These are phyloP conservation scores for Botryosphaeria dothidea DNA, from an alignment of 2,329 filamentous ascomycete genomes.

Conservation along the genomic window DNA sequence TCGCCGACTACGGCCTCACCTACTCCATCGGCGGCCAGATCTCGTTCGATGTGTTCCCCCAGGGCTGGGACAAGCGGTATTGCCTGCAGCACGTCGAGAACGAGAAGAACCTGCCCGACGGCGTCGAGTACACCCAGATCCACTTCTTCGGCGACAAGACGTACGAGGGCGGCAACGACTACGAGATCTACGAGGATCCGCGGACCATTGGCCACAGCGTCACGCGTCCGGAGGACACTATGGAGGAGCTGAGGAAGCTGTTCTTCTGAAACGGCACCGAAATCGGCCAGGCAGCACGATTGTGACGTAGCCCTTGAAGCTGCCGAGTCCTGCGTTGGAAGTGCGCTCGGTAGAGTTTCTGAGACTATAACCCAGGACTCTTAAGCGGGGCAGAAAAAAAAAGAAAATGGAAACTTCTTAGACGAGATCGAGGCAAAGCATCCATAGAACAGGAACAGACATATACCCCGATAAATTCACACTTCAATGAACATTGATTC, in stretches of 20 bases:
- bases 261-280: slow-evolving; percentile 50
- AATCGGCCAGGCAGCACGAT: not conserved
- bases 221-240: slow-evolving; percentile 77
- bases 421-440: not conserved
- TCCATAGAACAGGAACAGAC: not conserved
- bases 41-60: slow-evolving; percentile 96
- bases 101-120: slow-evolving; percentile 66
- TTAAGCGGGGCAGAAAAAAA: no score
- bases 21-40: slow-evolving; percentile 97
- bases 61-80: slow-evolving; percentile 98
- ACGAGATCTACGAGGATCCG: slow-evolving; percentile 83
- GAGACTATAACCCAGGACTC: no score
- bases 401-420: no score
- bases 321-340: no score
- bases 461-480: not conserved
- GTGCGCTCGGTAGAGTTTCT: no score
- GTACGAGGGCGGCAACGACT: slow-evolving; percentile 87
- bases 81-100: slow-evolving; percentile 84
- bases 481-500: not conserved
- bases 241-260: slow-evolving; percentile 74
- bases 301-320: no score
- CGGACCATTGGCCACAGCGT: slow-evolving; percentile 86
- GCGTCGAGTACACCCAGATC: slow-evolving; percentile 78
- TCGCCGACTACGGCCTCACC: slow-evolving; percentile 82
- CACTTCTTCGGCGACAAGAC: slow-evolving; percentile 99